A percentile compares a stretch with the other conserved stretches of the same genome.
Evolutionary conservation across 2,329 filamentous ascomycete genomes (phyloP).

Genomic region (Fusarium drepaniforme): DNA sequence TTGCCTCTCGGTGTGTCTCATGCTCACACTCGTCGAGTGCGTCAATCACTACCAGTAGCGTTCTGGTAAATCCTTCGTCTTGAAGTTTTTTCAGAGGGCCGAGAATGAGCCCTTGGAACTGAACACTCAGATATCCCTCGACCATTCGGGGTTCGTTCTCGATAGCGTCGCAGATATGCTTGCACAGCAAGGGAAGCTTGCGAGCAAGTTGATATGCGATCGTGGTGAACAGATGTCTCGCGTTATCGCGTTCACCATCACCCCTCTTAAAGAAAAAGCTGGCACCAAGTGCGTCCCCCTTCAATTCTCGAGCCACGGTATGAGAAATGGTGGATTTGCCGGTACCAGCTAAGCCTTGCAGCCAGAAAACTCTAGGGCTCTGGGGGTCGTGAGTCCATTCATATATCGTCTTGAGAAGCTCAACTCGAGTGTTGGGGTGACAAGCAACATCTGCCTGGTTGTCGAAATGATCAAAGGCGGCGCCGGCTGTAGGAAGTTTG

Average conservation of each 20-base stretch:
- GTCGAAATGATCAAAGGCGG: not conserved
- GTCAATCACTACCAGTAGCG: conserved; percentile 52
- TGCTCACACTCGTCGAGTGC: conserved; percentile 41
- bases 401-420: conserved; percentile 46
- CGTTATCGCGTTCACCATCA: conserved; percentile 52
- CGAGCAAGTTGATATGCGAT: conserved; percentile 50
- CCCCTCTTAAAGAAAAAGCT: conserved; percentile 61
- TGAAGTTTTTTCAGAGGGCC: conserved; percentile 43
- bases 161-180: conserved; percentile 44
- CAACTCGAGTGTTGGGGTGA: conserved; percentile 45
- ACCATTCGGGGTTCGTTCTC: conserved; percentile 46
- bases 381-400: conserved; percentile 43
- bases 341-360: conserved; percentile 54
- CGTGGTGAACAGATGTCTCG: conserved; percentile 53
- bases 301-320: conserved; percentile 41
- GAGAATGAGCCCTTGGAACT: conserved; percentile 55
- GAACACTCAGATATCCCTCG: conserved; percentile 44
- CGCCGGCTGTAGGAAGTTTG: not conserved
- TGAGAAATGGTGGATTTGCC: conserved; percentile 56
- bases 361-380: conserved; percentile 49
- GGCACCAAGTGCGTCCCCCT: conserved; percentile 41
- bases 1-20: conserved; percentile 45
- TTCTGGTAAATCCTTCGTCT: not conserved
- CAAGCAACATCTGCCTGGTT: conserved; percentile 32
- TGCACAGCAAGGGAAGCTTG: conserved; percentile 42